Conservation (phyloP, 176 grass and related monocot genomes). For the Avena eriantha region DNA sequence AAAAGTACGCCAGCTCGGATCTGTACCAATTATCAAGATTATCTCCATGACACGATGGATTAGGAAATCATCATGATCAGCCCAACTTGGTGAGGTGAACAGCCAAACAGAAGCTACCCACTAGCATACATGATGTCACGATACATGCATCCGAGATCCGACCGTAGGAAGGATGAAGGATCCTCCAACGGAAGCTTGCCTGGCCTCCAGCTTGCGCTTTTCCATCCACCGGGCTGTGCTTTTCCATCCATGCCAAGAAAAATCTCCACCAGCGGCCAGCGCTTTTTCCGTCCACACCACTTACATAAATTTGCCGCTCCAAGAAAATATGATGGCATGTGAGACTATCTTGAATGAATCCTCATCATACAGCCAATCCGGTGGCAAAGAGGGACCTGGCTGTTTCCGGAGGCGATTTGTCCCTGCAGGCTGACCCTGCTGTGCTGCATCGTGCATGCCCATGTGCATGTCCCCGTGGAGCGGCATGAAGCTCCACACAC, state of each 20-base stretch:
- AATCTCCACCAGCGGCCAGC: no score
- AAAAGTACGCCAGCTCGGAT: constrained; percentile 6
- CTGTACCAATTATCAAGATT: neutral
- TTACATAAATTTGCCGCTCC: neutral
- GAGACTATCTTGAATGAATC: constrained; percentile 4
- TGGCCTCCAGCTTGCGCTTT: neutral
- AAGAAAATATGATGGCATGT: neutral
- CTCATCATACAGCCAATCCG: neutral
- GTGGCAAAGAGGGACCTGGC: neutral
- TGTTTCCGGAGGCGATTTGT: neutral
- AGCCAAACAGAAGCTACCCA: neutral
- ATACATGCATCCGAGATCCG: neutral
- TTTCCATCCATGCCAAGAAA: neutral
- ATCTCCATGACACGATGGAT: neutral
- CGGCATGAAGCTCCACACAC: neutral
- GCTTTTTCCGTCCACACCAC: constrained; percentile 1
- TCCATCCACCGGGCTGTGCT: neutral
- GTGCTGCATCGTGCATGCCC: neutral
- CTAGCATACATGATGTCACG: neutral
- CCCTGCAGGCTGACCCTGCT: neutral
- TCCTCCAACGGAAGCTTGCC: neutral
- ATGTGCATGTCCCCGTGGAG: neutral
- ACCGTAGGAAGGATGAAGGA: neutral
- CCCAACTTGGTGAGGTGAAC: neutral
- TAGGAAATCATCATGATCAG: neutral